Percentiles rank a stretch among this genome's conserved stretches.
These are phyloP conservation scores for Xylariaceae sp. DNA, from an alignment of 2,329 filamentous ascomycete species.

Conservation along the genomic window DNA sequence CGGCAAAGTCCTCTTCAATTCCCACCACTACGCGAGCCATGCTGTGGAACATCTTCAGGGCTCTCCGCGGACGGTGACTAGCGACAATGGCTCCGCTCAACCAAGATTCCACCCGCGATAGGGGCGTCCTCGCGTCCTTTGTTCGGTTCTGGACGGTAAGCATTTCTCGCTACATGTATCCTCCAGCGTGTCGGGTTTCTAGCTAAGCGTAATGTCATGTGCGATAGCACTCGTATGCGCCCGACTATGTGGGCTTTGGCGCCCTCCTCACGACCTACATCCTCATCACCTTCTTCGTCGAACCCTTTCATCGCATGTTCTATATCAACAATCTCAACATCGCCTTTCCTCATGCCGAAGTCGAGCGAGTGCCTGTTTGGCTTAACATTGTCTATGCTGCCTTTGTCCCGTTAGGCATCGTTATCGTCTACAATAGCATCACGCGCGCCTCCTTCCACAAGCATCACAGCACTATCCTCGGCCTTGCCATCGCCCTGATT, in stretches of 20 bases:
- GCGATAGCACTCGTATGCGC: slow-evolving; percentile 76
- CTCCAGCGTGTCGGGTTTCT: not conserved
- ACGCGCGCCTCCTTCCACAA: slow-evolving; percentile 73
- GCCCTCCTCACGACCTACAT: slow-evolving; percentile 73
- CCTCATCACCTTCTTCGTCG: slow-evolving; percentile 70
- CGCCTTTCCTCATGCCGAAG: slow-evolving; percentile 82
- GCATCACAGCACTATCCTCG: slow-evolving; percentile 82
- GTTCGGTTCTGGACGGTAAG: slow-evolving; percentile 56
- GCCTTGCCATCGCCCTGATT: slow-evolving; percentile 77
- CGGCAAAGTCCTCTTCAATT: not conserved
- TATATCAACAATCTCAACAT: slow-evolving; percentile 83
- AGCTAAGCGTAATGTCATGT: slow-evolving; percentile 21
- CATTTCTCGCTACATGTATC: not conserved
- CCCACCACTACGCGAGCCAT: slow-evolving; percentile 36
- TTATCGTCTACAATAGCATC: slow-evolving; percentile 69
- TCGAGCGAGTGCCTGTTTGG: slow-evolving; percentile 81
- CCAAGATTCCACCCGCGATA: slow-evolving; percentile 27
- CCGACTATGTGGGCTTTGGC: slow-evolving; percentile 83
- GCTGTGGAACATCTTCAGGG: slow-evolving; percentile 46
- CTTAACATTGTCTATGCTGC: slow-evolving; percentile 83
- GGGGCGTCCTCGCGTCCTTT: slow-evolving; percentile 42
- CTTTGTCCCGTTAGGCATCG: slow-evolving; percentile 69
- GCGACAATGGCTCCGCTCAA: slow-evolving; percentile 47
- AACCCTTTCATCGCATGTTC: slow-evolving; percentile 95
- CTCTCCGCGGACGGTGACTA: slow-evolving; percentile 52